Percentiles rank a stretch among this genome's conserved stretches.
Evolutionary conservation across 768 basidiomycete genomes (phyloP).

Genomic region (Suillus subalutaceus): DNA sequence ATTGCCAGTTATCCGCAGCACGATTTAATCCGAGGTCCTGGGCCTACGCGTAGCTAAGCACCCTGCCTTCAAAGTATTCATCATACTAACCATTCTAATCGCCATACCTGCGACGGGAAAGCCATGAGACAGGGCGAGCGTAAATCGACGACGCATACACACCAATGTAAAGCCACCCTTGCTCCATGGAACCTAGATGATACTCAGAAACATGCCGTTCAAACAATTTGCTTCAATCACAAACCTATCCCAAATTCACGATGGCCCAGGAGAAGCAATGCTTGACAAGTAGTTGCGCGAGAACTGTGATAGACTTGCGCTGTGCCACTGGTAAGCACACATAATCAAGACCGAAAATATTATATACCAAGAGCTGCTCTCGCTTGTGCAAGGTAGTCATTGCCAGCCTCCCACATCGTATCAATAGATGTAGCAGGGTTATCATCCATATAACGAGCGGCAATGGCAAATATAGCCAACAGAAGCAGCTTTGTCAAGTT

Average conservation of each 20-base stretch:
- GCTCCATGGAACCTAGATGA: constrained; percentile 64
- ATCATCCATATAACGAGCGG: constrained; percentile 70
- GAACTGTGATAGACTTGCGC: constrained; percentile 67
- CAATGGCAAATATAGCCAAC: constrained; percentile 79
- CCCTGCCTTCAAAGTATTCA: neutral
- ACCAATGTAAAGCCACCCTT: constrained; percentile 87
- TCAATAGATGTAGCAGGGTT: constrained; percentile 46
- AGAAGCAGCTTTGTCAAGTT: constrained; percentile 70
- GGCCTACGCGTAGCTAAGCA: constrained; percentile 47
- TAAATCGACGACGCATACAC: constrained; percentile 12
- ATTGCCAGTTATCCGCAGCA: constrained; percentile 74
- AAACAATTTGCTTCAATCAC: constrained; percentile 9
- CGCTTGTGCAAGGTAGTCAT: constrained; percentile 64
- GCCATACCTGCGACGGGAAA: constrained; percentile 55
- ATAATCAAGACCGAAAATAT: neutral
- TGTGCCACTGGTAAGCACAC: constrained; percentile 29
- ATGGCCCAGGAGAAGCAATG: constrained; percentile 76
- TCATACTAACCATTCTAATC: constrained; percentile 62
- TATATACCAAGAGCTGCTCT: constrained; percentile 60
- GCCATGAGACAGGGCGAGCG: constrained; percentile 10
- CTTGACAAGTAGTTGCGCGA: constrained; percentile 77
- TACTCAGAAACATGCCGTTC: constrained; percentile 16
- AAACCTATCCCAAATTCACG: constrained; percentile 85
- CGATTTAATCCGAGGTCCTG: constrained; percentile 83
- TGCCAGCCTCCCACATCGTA: constrained; percentile 74